Conservation (phyloP, 345 rosid genomes). For the Corymbia maculata region DNA sequence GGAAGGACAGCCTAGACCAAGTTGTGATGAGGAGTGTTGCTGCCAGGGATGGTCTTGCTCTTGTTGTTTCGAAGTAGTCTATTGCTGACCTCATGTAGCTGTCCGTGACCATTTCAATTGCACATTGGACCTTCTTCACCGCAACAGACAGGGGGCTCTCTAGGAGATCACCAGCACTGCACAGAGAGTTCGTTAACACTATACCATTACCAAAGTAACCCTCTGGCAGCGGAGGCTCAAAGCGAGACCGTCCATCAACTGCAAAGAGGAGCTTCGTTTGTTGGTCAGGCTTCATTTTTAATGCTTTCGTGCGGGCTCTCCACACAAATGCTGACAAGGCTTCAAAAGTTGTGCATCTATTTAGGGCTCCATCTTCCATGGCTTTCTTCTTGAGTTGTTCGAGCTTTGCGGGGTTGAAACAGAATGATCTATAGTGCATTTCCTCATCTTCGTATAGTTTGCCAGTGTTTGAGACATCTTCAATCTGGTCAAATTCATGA, state of each 20-base stretch:
- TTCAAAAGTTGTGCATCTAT: conserved; percentile 61
- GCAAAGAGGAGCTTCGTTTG: conserved; percentile 75
- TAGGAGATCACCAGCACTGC: conserved; percentile 58
- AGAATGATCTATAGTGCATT: conserved; percentile 57
- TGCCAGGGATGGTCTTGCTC: conserved; percentile 73
- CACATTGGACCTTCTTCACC: conserved; percentile 44
- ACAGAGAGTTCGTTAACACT: conserved; percentile 49
- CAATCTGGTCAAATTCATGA: conserved; percentile 62
- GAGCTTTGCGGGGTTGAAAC: conserved; percentile 54
- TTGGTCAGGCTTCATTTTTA: conserved; percentile 53
- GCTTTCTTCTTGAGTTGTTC: conserved; percentile 43
- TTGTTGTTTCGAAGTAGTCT: conserved; percentile 73
- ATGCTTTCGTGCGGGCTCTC: conserved; percentile 66
- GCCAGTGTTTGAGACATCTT: conserved; percentile 48
- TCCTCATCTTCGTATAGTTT: conserved; percentile 55
- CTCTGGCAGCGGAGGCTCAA: conserved; percentile 52
- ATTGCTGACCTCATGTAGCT: conserved; percentile 80
- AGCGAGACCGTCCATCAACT: conserved; percentile 68
- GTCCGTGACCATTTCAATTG: conserved; percentile 54
- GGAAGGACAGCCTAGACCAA: conserved; percentile 77
- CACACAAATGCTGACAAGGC: conserved; percentile 71
- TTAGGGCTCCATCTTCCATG: conserved; percentile 25
- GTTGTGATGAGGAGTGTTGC: conserved; percentile 76
- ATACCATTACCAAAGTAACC: conserved; percentile 77
- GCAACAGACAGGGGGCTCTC: conserved; percentile 39